Conservation (phyloP, 2,329 filamentous ascomycete species). For the Cladosporium sp. region DNA sequence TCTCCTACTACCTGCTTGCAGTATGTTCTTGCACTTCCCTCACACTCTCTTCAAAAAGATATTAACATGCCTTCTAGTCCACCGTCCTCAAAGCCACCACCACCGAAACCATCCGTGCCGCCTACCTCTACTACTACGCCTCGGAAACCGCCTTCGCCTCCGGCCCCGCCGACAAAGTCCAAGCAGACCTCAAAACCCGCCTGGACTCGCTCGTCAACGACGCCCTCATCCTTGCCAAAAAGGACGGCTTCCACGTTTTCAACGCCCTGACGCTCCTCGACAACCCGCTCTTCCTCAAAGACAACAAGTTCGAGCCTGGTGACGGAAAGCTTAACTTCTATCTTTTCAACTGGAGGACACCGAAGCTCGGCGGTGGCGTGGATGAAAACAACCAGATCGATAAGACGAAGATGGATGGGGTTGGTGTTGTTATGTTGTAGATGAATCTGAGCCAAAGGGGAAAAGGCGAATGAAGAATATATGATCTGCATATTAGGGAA, state of each 20-base stretch:
- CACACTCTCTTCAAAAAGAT: background rate
- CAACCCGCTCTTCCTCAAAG: constrained; percentile 87
- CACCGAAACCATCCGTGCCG: constrained; percentile 78
- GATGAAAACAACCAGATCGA: constrained; percentile 78
- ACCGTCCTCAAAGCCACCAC: constrained; percentile 80
- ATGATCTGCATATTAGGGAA: background rate
- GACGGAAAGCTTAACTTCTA: constrained; percentile 97
- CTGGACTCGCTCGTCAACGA: constrained; percentile 82
- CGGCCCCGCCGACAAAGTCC: constrained; percentile 23
- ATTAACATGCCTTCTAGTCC: constrained; percentile 49
- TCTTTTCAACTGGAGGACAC: constrained; percentile 92
- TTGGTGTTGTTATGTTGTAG: constrained; percentile 80
- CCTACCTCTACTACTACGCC: constrained; percentile 97
- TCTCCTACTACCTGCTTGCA: constrained; percentile 94
- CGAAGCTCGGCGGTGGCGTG: constrained; percentile 82
- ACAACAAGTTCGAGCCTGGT: constrained; percentile 92
- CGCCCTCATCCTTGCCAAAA: constrained; percentile 82
- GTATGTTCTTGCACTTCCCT: constrained; percentile 24
- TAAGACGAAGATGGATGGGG: constrained; percentile 75
- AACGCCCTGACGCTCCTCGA: constrained; percentile 93
- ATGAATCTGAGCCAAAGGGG: background rate
- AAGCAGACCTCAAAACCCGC: constrained; percentile 68
- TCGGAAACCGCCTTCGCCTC: constrained; percentile 70
- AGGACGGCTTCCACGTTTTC: constrained; percentile 88
- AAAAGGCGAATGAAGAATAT: background rate